Base-by-base conservation (phyloP, 2,329 filamentous ascomycete genomes). In the Xylaria sp. region DNA sequence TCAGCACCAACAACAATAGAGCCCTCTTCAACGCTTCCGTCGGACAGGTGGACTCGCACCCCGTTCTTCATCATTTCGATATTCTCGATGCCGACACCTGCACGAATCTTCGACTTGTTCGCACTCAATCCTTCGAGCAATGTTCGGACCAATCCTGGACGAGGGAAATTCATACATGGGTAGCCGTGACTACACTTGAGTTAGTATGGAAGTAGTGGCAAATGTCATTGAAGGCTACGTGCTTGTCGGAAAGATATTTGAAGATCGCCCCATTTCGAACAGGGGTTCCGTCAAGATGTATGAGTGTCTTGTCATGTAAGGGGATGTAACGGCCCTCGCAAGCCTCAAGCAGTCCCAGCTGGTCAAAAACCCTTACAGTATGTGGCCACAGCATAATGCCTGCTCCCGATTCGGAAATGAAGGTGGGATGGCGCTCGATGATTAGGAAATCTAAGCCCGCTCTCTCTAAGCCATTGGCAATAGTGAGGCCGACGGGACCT, bases 1-100 rank as follows among this genome's bases (percentile, higher is more conserved):
- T 66, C 64, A 13, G 62, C 58, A 1, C 64, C 64, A 13, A 66
- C 51, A n/a, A 65, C 48, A n/a, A 66, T 60, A 4, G 64, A 62
- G n/a, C 64, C 64, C 10, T 64, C 47, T 31, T 62, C 64, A 8
- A 62, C 21, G 27, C 52, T 59, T 6, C 64, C 62, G 40, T 64
- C 58, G 9, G 55, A 53, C 6, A 66, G 40, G 13, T n/a, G 54
- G 3, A 66, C 62, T 25, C 61, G 25, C 37, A 66, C 64, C 4
- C 64, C 62, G n/a, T 37, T 37, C 35, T 62, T 17, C 8, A 48
- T 54, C 41, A 48, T 29, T 47, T 64, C 48, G 33, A 66, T 65
- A 21, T 60, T 37, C 3, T 52, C 15, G 4, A 65, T 44, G 17
- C 33, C 37, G n/a, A 17, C 55, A 4, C 55, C 55, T 3, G 58